Evolutionary conservation across 176 grass and related monocot genomes (phyloP), one percentile per base, ranked within the genome.

Genomic region (Tillandsia fasciculata): DNA sequence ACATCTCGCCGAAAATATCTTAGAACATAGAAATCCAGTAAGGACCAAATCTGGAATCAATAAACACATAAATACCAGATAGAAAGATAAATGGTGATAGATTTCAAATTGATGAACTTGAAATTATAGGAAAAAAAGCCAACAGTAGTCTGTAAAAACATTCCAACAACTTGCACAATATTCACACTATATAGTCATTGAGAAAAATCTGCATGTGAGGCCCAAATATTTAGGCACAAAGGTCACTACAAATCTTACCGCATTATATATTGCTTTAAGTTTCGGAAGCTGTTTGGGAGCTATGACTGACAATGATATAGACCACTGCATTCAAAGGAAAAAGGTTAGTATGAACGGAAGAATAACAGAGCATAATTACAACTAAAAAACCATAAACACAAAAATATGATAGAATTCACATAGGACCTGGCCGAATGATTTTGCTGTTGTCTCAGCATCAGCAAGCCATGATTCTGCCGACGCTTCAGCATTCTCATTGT

Each of bases 251-350:
- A 61, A 18, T 61, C 15, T 73, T 96, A 96, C 92, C 83, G 83
- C 88, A 78, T 87, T 96, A 66, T 96, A 96, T 86, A 96, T 82
- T 17, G 86, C 85, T 68, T 82, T 91, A 52, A 96, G 64, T 74
- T 87, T 90, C n/a, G 89, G 89, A 79, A 92, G 79, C 48, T 92
- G 93, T 59, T 92, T 92, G 56, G 93, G 93, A 51, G 93, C 92
- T 83, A 97, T 80, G 76, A 97, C 89, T 2, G 89, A 95, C 66
- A 95, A 69, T 33, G 93, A 92, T 24, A 92, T 52, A 57, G 74
- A 81, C 61, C 86, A 92, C 93, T 92, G 73, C 86, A 92, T 26
- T 49, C 48, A 89, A 85, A 81, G 29, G 77, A 26, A 74, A 67
- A 74, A 11, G 68, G 51, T 8, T 68, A 17, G 66, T 74, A 65